Conservation (phyloP, 345 rosid genomes). For the Brassica napus region DNA sequence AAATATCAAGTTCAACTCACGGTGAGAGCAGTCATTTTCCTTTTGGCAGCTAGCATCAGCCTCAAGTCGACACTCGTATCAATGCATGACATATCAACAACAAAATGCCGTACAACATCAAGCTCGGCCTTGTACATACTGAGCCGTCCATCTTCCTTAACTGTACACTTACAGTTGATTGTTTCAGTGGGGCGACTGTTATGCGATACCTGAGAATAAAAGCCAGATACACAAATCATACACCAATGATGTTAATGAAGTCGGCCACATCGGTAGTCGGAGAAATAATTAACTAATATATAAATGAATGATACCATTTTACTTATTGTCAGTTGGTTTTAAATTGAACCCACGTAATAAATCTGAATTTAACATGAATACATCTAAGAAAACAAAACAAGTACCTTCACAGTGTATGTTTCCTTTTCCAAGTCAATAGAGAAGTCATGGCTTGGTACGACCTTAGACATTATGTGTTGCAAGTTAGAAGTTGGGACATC, state of each 20-base stretch:
- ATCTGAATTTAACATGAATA: neutral
- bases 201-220: conserved; percentile 49
- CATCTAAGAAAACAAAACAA: conserved; percentile 36
- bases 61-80: conserved; percentile 66
- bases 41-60: conserved; percentile 57
- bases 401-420: conserved; percentile 57
- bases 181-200: conserved; percentile 30
- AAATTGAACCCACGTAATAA: too few species aligned
- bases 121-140: conserved; percentile 55
- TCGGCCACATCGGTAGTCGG: neutral
- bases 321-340: too few species aligned
- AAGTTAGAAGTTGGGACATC: conserved; percentile 47
- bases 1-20: conserved; percentile 40
- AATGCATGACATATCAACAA: conserved; percentile 57
- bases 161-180: conserved; percentile 56
- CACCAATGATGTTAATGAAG: neutral
- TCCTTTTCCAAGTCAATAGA: conserved; percentile 48
- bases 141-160: conserved; percentile 50
- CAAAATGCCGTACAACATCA: conserved; percentile 51
- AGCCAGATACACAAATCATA: conserved; percentile 8
- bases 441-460: conserved; percentile 45
- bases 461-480: conserved; percentile 40
- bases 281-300: neutral
- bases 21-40: conserved; percentile 41
- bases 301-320: neutral